phyloP scores from a whole-genome alignment of 202 grass and related monocot species.

The Dendrocalamus latiflorus region DNA sequence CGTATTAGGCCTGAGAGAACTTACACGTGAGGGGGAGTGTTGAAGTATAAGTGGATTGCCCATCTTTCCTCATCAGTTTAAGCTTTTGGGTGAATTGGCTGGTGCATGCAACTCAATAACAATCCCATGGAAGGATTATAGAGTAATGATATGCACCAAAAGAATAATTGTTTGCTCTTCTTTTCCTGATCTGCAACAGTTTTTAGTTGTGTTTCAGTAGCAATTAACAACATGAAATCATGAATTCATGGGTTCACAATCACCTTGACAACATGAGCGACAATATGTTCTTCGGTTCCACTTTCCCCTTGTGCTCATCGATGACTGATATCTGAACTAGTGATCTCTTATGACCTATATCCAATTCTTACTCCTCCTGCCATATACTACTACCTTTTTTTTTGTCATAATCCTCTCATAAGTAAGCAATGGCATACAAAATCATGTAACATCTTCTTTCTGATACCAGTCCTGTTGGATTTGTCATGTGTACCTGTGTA shows the following conservation, averaged over 20 bases:
- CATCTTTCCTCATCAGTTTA: too few relatives aligned
- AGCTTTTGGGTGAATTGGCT: too few relatives aligned
- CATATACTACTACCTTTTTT: background rate
- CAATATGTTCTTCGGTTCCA: background rate
- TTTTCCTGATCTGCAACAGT: conserved; percentile 9
- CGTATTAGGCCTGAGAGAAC: too few relatives aligned
- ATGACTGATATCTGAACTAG: conserved; percentile 2
- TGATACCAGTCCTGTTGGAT: background rate
- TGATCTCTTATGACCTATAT: background rate
- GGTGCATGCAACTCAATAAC: too few relatives aligned
- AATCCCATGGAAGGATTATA: background rate
- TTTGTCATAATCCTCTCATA: background rate
- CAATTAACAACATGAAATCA: background rate
- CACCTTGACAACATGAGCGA: background rate
- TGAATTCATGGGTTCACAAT: conserved; percentile 4
- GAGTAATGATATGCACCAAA: conserved; percentile 1
- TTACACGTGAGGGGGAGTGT: too few relatives aligned
- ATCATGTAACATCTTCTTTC: background rate
- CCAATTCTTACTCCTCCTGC: background rate
- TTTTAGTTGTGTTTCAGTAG: background rate
- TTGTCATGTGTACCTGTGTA: background rate
- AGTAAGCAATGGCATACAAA: background rate
- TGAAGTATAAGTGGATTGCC: too few relatives aligned
- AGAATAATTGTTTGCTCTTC: background rate
- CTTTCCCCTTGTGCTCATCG: background rate